Conservation (phyloP, 225 moss, liverwort and hornwort species). For the Bryoerythrophyllum caledonicum region DNA sequence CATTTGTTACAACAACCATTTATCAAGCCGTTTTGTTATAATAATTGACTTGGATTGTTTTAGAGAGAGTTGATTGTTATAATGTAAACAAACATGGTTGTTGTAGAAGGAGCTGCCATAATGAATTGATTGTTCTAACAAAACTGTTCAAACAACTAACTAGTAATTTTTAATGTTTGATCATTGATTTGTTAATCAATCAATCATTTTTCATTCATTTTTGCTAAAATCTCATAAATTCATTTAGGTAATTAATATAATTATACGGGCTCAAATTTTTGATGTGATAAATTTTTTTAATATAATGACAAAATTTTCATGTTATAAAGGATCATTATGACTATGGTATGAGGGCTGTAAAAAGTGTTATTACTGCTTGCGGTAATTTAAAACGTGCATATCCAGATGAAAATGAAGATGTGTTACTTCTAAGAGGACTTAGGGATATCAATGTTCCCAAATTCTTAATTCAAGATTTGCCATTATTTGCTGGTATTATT, state of each 20-base stretch:
- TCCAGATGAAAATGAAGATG: constrained; percentile 75
- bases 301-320: not conserved
- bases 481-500: constrained; percentile 78
- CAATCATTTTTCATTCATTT: not conserved
- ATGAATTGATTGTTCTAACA: too few species aligned
- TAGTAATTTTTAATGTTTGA: too few species aligned
- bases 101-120: too few species aligned
- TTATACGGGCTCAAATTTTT: not conserved
- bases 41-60: too few species aligned
- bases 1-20: too few species aligned
- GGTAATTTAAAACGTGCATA: constrained; percentile 77
- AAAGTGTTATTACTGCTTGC: constrained; percentile 76
- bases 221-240: not conserved
- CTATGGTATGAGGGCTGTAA: constrained; percentile 83
- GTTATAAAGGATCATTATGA: constrained; percentile 73
- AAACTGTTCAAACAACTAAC: too few species aligned
- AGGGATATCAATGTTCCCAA: constrained; percentile 79
- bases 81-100: too few species aligned
- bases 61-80: too few species aligned
- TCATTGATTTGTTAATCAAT: too few species aligned
- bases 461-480: constrained; percentile 74
- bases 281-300: not conserved
- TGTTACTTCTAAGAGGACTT: constrained; percentile 65
- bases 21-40: too few species aligned
- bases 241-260: not conserved